These are phyloP conservation scores for Pseudogymnoascus sp. DNA, from an alignment of 2,329 filamentous ascomycete genomes.

Conservation along the genomic window DNA sequence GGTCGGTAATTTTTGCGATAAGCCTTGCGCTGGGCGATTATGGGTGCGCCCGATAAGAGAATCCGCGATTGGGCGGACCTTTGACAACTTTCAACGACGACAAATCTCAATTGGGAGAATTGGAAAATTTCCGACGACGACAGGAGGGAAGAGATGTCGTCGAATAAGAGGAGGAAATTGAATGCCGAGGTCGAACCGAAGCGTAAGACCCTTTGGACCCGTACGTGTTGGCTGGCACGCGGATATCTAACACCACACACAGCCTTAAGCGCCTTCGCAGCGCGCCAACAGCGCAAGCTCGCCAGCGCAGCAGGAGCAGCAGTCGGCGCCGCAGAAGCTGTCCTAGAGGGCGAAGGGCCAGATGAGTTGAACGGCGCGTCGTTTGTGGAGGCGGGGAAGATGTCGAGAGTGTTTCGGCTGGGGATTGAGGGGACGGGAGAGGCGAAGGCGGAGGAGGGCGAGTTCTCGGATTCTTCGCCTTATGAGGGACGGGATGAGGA, in stretches of 20 bases:
- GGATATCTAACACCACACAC: constrained; percentile 14
- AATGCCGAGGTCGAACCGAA: constrained; percentile 27
- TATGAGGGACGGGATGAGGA: constrained; percentile 4
- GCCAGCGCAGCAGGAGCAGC: background rate
- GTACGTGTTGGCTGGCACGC: background rate
- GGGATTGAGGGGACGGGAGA: background rate
- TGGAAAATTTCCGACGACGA: background rate
- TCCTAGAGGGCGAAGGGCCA: constrained; percentile 32
- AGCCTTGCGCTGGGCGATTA: background rate
- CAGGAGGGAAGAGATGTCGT: constrained; percentile 18
- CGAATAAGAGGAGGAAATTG: constrained; percentile 37
- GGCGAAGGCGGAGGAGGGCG: background rate
- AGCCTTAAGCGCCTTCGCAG: constrained; percentile 27
- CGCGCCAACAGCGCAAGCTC: constrained; percentile 13
- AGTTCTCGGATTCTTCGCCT: constrained; percentile 3
- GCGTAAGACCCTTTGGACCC: constrained; percentile 25
- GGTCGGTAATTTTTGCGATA: constrained; percentile 8
- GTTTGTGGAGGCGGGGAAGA: constrained; percentile 8
- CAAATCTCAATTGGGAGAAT: background rate
- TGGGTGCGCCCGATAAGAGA: background rate
- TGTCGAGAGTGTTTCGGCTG: background rate
- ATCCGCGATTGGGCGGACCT: background rate
- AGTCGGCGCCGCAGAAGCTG: constrained; percentile 20
- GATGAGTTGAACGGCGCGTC: constrained; percentile 7
- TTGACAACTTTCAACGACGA: background rate